Evolutionary conservation across 108 stramenopile species (phyloP).

Genomic region (Cyclotella sp.): DNA sequence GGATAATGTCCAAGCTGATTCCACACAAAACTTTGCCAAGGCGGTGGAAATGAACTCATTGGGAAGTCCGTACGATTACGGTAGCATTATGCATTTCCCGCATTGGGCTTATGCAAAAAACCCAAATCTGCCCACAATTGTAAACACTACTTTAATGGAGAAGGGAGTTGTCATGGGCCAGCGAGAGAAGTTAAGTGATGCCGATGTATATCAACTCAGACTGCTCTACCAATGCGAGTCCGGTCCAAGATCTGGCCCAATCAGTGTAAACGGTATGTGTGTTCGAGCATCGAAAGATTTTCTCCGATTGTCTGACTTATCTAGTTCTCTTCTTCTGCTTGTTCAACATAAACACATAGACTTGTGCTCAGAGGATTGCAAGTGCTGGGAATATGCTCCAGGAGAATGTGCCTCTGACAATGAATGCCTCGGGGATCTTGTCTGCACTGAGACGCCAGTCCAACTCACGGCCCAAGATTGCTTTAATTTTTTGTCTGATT

Average conservation of each 20-base stretch:
- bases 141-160: neutral
- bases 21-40: constrained; percentile 39
- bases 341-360: neutral
- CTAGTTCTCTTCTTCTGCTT: too few relatives aligned
- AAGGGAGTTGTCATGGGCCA: constrained; percentile 49
- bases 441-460: constrained; percentile 29
- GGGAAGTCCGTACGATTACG: constrained; percentile 52
- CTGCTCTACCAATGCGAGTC: constrained; percentile 50
- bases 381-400: constrained; percentile 50
- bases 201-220: constrained; percentile 47
- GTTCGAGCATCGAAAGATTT: too few relatives aligned
- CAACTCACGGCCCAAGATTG: neutral
- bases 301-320: too few relatives aligned
- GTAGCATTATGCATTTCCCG: constrained; percentile 60
- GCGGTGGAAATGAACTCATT: constrained; percentile 25
- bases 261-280: constrained; percentile 10
- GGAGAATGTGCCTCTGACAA: constrained; percentile 41
- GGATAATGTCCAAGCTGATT: constrained; percentile 31
- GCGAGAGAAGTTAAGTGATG: constrained; percentile 40
- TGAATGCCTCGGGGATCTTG: constrained; percentile 52
- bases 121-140: constrained; percentile 18
- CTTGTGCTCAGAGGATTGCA: constrained; percentile 50
- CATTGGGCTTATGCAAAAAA: constrained; percentile 37
- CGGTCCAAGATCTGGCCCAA: constrained; percentile 24
- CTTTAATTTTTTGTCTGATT: constrained; percentile 8